Conservation (phyloP, 2,329 filamentous ascomycete species). For the Colletotrichum sp. region DNA sequence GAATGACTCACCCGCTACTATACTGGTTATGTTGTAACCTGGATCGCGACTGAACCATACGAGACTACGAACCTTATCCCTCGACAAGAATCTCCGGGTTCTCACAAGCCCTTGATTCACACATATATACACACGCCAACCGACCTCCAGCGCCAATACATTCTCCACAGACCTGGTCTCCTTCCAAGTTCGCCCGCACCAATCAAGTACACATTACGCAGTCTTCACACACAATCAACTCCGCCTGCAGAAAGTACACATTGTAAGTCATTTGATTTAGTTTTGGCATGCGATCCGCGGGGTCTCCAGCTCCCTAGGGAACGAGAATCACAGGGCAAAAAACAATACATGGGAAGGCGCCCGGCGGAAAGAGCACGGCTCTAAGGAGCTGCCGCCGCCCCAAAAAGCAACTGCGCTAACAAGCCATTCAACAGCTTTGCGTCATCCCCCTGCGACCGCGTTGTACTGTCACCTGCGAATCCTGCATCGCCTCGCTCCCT, state of each 20-base stretch:
- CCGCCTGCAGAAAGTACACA: background rate
- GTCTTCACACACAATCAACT: background rate
- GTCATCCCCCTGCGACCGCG: conserved; percentile 8
- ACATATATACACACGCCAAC: background rate
- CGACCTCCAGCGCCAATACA: background rate
- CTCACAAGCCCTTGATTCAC: conserved; percentile 12
- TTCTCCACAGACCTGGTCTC: background rate
- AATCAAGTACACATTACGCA: background rate
- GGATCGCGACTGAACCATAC: conserved; percentile 2
- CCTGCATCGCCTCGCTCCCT: conserved; percentile 1
- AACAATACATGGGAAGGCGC: background rate
- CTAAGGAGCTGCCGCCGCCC: background rate
- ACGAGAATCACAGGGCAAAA: background rate
- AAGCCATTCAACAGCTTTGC: conserved; percentile 14
- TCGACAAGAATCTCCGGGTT: background rate
- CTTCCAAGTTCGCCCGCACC: background rate
- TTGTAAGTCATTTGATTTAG: background rate
- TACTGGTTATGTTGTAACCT: background rate
- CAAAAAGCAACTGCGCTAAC: conserved; percentile 15
- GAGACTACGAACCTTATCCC: background rate
- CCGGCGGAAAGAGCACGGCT: background rate
- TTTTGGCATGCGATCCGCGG: background rate
- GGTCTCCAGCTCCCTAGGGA: background rate
- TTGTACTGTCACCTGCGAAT: background rate
- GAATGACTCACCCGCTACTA: background rate